Evolutionary conservation across 257 asterid species (phyloP).

Genomic region (Pogostemon cablin): DNA sequence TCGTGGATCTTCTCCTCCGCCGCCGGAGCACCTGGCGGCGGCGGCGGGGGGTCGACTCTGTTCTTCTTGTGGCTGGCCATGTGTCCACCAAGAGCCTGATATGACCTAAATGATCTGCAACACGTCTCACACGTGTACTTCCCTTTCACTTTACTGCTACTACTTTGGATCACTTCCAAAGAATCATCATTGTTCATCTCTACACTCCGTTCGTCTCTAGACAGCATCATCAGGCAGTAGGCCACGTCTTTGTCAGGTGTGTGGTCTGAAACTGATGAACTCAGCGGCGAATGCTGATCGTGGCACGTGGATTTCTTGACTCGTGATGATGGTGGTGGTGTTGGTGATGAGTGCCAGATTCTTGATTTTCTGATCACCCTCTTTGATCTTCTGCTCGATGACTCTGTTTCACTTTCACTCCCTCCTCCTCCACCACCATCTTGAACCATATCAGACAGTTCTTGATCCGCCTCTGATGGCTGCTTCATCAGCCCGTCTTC

Average conservation of each 20-base stretch:
- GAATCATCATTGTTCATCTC: constrained; percentile 36
- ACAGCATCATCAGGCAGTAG: constrained; percentile 71
- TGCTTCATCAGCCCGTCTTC: background rate
- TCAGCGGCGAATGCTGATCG: constrained; percentile 29
- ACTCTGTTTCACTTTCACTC: constrained; percentile 54
- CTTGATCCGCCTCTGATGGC: constrained; percentile 33
- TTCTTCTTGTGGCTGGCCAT: constrained; percentile 77
- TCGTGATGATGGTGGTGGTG: no score
- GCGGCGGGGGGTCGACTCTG: constrained; percentile 25
- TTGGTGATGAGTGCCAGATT: background rate
- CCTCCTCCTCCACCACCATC: constrained; percentile 39
- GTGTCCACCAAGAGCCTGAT: constrained; percentile 89
- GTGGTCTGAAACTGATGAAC: constrained; percentile 65
- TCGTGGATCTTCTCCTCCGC: constrained; percentile 54
- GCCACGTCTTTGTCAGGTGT: constrained; percentile 71
- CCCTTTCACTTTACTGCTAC: constrained; percentile 33
- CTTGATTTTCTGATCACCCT: constrained; percentile 40
- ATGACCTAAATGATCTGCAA: constrained; percentile 60
- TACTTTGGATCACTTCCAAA: constrained; percentile 29
- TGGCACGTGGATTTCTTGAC: no score
- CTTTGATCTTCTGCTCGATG: constrained; percentile 45
- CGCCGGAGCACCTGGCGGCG: background rate
- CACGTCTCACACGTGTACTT: constrained; percentile 73
- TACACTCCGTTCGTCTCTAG: constrained; percentile 63
- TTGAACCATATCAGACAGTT: constrained; percentile 21